Base-by-base conservation (phyloP, 768 basidiomycete species). In the Lentinula sp. region DNA sequence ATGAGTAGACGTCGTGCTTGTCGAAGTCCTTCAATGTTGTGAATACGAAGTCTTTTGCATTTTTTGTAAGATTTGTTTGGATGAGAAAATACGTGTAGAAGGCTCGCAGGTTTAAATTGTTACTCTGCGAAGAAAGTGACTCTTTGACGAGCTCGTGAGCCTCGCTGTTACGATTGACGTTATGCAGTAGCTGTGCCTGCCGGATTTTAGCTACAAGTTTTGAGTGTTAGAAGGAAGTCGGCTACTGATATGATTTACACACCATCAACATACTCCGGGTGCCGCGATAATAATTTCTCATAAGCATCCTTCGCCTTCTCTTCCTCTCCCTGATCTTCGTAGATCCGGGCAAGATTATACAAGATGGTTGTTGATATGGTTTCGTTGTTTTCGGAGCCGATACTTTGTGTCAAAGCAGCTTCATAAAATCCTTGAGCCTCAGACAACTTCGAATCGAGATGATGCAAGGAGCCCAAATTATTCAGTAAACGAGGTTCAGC, bases 231-330 rank as follows among this genome's bases (percentile, higher is more conserved):
- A 42, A 21, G 8, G 53, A 42, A 18, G 37, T n/a, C 45, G 4
- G n/a, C 7, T 9, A 58, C 39, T 40, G 46, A 32, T 32, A 56
- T 50, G n/a, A 35, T 40, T 54, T 57, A 37, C 89, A 51, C 65
- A 96, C 95, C 96, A 70, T 98, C 96, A 23, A 95, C 84, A 70
- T 96, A 98, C 74, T 98, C 97, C 1, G 95, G 93, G 78, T 98
- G 96, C 57, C 89, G 81, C n/a, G 84, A 76, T 39, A 98, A 73
- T 8, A 98, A 78, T 72, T 94, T 93, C 52, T 88, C 84, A 67
- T 95, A 98, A 1, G 92, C 93, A 65, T 89, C 91, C 64, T 81
- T 87, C 2, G 96, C 95, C 62, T 87, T 79, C 1, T 73, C 78
- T 4, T 81, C 79, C 39, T 92, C 87, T 1, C 89, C 89, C 57